Conservation (phyloP, 2,329 filamentous ascomycete species). For the Cladosporium sphaerospermum region DNA sequence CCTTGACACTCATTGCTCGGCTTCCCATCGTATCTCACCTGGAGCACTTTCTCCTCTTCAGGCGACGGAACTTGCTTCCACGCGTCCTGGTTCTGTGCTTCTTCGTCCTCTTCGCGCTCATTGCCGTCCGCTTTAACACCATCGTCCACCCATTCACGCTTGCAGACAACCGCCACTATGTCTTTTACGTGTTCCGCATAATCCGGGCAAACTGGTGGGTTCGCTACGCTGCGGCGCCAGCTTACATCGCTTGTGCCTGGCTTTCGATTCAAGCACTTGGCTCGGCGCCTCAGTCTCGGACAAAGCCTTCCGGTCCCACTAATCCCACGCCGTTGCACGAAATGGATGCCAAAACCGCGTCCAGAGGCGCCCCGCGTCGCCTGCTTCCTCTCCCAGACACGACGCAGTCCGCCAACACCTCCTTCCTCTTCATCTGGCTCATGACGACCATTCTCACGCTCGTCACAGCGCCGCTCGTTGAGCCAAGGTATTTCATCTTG, state of each 20-base stretch:
- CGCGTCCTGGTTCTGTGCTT: conserved; percentile 31
- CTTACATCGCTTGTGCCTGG: conserved; percentile 68
- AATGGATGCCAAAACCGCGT: not conserved
- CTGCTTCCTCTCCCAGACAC: conserved; percentile 21
- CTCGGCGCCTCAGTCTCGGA: conserved; percentile 3
- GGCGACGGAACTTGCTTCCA: conserved; percentile 30
- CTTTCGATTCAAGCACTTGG: conserved; percentile 59
- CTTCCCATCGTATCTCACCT: conserved; percentile 24
- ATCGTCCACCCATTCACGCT: conserved; percentile 93
- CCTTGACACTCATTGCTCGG: conserved; percentile 21
- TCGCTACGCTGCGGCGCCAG: conserved; percentile 50
- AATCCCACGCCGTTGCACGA: not conserved
- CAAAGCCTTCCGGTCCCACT: conserved; percentile 2
- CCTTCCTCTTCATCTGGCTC: conserved; percentile 57
- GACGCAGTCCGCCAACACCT: conserved; percentile 29
- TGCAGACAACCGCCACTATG: conserved; percentile 93
- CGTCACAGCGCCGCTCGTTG: conserved; percentile 83
- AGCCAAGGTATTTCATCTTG: conserved; percentile 92
- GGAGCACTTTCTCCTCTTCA: conserved; percentile 28
- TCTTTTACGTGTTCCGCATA: conserved; percentile 91
- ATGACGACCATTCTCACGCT: conserved; percentile 70
- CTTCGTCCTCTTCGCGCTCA: conserved; percentile 38
- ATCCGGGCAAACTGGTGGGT: conserved; percentile 50
- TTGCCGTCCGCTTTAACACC: conserved; percentile 71
- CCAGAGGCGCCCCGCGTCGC: conserved; percentile 14